Conservation (phyloP, 2,329 filamentous ascomycete species). For the Cordyceps tenuipes region DNA sequence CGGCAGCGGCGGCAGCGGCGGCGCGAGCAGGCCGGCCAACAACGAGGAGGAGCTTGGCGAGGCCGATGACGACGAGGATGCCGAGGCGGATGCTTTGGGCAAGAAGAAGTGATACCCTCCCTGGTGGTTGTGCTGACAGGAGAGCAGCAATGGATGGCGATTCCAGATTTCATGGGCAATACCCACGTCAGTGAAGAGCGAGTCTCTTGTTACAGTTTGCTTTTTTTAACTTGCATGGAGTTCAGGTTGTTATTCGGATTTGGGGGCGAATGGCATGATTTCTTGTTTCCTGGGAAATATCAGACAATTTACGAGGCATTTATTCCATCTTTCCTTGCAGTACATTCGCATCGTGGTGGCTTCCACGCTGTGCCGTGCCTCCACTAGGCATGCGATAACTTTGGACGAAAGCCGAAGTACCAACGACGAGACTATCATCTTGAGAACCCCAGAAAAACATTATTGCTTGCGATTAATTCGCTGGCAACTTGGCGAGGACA, state of each 20-base stretch:
- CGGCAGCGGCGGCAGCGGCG: not conserved
- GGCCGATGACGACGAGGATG: slow-evolving; percentile 42
- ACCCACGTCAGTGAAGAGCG: not conserved
- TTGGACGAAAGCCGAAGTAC: too few relatives aligned
- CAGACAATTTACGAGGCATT: not conserved
- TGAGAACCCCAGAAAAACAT: not conserved
- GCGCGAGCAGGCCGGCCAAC: slow-evolving; percentile 17
- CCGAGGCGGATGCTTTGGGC: slow-evolving; percentile 31
- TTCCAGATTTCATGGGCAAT: not conserved
- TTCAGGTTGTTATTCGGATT: not conserved
- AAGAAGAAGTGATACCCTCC: slow-evolving; percentile 26
- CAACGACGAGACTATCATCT: not conserved
- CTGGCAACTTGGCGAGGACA: too few relatives aligned
- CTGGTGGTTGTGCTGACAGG: not conserved
- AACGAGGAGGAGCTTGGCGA: slow-evolving; percentile 45
- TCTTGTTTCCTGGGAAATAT: not conserved
- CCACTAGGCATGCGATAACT: too few relatives aligned
- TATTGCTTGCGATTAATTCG: too few relatives aligned
- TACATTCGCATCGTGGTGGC: too few relatives aligned
- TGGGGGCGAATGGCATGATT: too few relatives aligned
- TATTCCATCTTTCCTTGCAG: not conserved
- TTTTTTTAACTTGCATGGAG: not conserved
- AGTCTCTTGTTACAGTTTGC: not conserved
- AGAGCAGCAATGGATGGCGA: not conserved
- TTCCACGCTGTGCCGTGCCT: too few relatives aligned